These are phyloP conservation scores for Penicillium sp. DNA, from an alignment of 2,329 filamentous ascomycete genomes.

Conservation along the genomic window DNA sequence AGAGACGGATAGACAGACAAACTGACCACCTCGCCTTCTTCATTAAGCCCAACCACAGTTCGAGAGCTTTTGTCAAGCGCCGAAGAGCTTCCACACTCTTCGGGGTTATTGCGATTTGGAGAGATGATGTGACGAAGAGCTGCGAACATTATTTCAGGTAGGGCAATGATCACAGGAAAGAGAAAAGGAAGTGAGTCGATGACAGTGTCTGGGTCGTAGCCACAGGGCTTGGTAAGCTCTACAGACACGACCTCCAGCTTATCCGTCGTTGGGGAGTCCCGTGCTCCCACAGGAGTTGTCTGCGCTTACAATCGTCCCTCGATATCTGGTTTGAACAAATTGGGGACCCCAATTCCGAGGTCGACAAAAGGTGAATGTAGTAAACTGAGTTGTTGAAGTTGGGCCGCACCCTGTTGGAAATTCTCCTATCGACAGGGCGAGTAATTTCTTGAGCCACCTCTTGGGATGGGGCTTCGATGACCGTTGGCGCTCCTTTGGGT, in stretches of 20 bases:
- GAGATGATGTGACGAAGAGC: not conserved
- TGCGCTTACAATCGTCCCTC: not conserved
- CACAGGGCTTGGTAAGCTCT: not conserved
- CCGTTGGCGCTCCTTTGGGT: not conserved
- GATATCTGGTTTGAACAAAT: not conserved
- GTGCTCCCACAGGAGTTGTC: not conserved
- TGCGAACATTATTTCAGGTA: not conserved
- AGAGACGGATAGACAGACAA: not conserved
- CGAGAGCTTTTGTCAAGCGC: not conserved
- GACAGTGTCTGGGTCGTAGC: not conserved
- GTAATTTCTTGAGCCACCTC: not conserved
- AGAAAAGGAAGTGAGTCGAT: not conserved
- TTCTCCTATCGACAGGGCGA: not conserved
- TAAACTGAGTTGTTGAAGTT: not conserved
- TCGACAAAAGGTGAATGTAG: not conserved
- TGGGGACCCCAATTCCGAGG: not conserved
- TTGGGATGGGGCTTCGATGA: not conserved
- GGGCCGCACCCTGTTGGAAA: not conserved
- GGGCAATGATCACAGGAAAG: not conserved
- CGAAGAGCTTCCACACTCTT: not conserved
- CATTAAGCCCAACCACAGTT: not conserved
- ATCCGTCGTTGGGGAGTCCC: not conserved
- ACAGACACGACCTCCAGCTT: too few species aligned
- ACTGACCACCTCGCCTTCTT: not conserved
- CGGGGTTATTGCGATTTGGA: not conserved